Conservation (phyloP, 306 rosid genomes). For the Carpinus viminea region DNA sequence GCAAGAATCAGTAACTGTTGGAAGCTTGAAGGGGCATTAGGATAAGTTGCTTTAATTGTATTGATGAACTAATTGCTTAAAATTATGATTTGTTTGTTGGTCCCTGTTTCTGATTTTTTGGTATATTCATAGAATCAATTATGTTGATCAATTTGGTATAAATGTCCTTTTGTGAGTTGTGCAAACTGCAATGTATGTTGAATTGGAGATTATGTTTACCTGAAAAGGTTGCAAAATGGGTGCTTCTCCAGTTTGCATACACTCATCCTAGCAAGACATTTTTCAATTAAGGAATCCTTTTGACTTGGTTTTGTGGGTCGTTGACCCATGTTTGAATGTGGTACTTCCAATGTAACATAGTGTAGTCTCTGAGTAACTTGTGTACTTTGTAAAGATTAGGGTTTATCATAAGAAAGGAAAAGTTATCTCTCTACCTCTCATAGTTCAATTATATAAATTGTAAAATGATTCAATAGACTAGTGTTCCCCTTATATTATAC, state of each 20-base stretch:
- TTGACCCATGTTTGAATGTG: background rate
- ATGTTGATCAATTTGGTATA: background rate
- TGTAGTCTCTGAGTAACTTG: no score
- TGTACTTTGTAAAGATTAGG: no score
- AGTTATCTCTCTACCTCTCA: no score
- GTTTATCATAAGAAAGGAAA: no score
- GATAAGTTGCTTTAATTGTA: slow-evolving; percentile 13
- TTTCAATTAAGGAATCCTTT: background rate
- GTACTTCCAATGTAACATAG: background rate
- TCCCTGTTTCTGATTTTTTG: background rate
- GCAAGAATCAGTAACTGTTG: background rate
- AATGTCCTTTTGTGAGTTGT: background rate
- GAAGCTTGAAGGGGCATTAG: background rate
- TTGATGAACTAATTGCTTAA: slow-evolving; percentile 10
- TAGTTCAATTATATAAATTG: no score
- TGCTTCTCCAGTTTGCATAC: background rate
- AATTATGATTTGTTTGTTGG: slow-evolving; percentile 4
- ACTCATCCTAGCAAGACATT: background rate
- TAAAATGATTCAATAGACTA: no score
- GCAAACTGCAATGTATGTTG: background rate
- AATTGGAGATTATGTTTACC: background rate
- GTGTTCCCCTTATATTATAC: no score
- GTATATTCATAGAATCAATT: background rate
- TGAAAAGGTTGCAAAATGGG: background rate
- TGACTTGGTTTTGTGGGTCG: background rate